Evolutionary conservation across 2,329 filamentous ascomycete species (phyloP).

Genomic region (Stromatinia cepivora): DNA sequence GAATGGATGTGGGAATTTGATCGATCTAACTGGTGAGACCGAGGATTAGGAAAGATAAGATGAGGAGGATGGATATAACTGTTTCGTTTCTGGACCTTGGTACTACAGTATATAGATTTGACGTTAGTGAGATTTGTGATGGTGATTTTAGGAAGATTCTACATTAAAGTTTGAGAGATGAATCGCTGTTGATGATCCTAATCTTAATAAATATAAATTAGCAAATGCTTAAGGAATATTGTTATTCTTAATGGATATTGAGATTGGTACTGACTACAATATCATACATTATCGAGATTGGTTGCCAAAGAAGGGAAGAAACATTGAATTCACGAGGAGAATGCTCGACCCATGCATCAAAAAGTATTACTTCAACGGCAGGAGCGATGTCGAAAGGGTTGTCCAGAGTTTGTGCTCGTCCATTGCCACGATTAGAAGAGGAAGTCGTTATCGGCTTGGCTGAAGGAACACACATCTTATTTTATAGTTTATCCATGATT

Average conservation of each 20-base stretch:
- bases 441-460: not conserved
- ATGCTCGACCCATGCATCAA: not conserved
- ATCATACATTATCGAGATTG: not conserved
- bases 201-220: too few relatives aligned
- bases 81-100: not conserved
- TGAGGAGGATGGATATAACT: not conserved
- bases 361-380: fast-evolving
- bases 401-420: not conserved
- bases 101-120: too few relatives aligned
- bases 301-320: fast-evolving
- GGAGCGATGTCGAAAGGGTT: not conserved
- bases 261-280: not conserved
- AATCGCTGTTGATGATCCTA: too few relatives aligned
- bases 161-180: too few relatives aligned
- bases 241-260: not conserved
- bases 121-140: not conserved
- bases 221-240: not conserved
- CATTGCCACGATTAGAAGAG: fast-evolving
- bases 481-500: not conserved
- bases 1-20: not conserved
- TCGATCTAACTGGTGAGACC: not conserved
- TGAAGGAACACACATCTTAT: not conserved
- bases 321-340: not conserved
- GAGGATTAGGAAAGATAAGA: not conserved
- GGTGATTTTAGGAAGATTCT: not conserved